Conservation (phyloP, 805 yeast species). For the Candida suzukii region DNA sequence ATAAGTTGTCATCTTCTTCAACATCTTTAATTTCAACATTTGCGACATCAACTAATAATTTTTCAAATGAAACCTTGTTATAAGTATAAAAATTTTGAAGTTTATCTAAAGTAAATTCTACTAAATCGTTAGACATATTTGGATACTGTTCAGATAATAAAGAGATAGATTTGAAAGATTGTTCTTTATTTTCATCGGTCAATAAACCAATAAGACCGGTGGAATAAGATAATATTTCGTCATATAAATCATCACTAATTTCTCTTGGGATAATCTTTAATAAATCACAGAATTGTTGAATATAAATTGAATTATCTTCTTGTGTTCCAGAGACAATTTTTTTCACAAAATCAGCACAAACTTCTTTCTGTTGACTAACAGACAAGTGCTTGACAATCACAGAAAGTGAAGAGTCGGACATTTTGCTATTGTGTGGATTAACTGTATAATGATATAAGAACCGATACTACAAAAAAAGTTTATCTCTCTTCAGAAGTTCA, state of each 20-base stretch:
- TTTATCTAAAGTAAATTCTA: slow-evolving; percentile 4
- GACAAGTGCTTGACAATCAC: slow-evolving; percentile 9
- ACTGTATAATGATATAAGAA: no score
- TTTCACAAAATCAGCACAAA: slow-evolving; percentile 4
- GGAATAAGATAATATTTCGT: slow-evolving; percentile 3
- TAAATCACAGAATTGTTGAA: slow-evolving; percentile 16
- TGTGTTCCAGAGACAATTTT: background rate
- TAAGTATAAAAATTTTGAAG: slow-evolving; percentile 3
- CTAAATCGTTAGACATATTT: slow-evolving; percentile 3
- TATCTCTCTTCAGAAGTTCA: no score
- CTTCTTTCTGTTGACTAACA: slow-evolving; percentile 5
- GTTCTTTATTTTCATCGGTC: background rate
- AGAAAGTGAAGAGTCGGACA: slow-evolving; percentile 6
- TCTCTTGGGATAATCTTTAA: slow-evolving; percentile 4
- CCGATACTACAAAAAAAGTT: background rate
- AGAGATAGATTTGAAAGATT: background rate
- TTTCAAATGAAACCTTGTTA: slow-evolving; percentile 12
- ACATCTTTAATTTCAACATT: background rate
- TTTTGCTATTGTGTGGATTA: background rate
- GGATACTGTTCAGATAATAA: background rate
- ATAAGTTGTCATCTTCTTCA: background rate
- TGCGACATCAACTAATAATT: background rate
- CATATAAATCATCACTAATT: slow-evolving; percentile 3
- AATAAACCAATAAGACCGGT: background rate
- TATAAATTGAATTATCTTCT: background rate